phyloP scores from a whole-genome alignment of 139 green algal genomes.

The Chlorella sp. region DNA sequence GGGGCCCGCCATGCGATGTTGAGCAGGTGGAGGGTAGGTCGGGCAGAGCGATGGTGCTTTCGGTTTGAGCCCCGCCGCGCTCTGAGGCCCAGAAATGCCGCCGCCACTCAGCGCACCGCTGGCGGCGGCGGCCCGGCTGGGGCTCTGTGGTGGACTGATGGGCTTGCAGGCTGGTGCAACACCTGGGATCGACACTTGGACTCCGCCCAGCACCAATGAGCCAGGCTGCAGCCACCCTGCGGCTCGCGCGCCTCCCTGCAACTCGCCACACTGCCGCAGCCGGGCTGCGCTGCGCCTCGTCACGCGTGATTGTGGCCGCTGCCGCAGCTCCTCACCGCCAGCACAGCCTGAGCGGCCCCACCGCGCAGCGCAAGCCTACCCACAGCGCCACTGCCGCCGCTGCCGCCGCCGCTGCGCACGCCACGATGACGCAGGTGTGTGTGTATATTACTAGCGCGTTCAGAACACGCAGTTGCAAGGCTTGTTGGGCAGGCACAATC shows the following conservation, averaged over 20 bases:
- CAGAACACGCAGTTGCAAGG: too few relatives aligned
- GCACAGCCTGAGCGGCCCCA: background rate
- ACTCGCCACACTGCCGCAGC: background rate
- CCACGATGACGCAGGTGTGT: background rate
- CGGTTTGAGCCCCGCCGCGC: background rate
- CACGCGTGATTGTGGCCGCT: background rate
- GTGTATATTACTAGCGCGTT: too few relatives aligned
- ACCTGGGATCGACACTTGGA: too few relatives aligned
- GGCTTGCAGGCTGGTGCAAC: too few relatives aligned
- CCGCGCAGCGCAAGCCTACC: background rate
- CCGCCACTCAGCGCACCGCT: too few relatives aligned
- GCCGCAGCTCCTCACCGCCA: background rate
- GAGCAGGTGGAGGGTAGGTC: too few relatives aligned
- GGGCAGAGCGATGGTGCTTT: background rate
- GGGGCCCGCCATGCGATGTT: background rate
- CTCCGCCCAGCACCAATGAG: too few relatives aligned
- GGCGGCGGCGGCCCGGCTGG: too few relatives aligned
- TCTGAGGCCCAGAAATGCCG: background rate
- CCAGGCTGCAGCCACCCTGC: too few relatives aligned
- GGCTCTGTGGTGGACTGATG: too few relatives aligned
- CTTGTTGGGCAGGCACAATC: too few relatives aligned
- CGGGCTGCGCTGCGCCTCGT: background rate
- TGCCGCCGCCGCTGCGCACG: background rate
- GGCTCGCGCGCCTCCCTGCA: background rate
- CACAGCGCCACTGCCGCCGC: background rate